Conservation (phyloP, 2,329 filamentous ascomycete genomes). For the Claviceps pazoutovae region DNA sequence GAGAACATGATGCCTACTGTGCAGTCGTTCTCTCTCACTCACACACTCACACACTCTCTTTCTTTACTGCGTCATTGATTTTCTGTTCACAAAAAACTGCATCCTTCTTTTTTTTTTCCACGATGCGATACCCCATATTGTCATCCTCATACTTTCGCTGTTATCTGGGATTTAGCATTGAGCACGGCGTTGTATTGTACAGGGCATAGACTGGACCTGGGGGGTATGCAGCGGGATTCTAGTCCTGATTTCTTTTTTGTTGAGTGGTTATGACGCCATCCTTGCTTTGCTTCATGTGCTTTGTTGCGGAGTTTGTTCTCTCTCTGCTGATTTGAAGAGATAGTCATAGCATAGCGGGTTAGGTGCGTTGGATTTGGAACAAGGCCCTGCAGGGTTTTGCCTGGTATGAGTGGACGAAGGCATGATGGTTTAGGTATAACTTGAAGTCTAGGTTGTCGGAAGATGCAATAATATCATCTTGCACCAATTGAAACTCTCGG, state of each 20-base stretch:
- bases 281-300: background rate
- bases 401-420: background rate
- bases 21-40: background rate
- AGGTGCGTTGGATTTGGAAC: background rate
- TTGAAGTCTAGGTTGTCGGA: background rate
- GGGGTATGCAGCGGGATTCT: background rate
- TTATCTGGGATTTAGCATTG: background rate
- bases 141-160: background rate
- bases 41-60: background rate
- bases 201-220: background rate
- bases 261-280: background rate
- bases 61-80: background rate
- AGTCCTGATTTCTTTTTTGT: background rate
- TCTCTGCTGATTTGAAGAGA: background rate
- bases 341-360: background rate
- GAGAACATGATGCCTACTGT: background rate
- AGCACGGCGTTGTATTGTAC: background rate
- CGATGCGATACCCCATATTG: background rate
- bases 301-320: background rate
- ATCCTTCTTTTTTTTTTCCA: background rate
- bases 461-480: background rate
- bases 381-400: background rate
- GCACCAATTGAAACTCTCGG: no score
- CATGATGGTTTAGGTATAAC: background rate
- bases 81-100: background rate